phyloP scores from a whole-genome alignment of 2,329 filamentous ascomycete genomes.

The Neofusicoccum laricinum region DNA sequence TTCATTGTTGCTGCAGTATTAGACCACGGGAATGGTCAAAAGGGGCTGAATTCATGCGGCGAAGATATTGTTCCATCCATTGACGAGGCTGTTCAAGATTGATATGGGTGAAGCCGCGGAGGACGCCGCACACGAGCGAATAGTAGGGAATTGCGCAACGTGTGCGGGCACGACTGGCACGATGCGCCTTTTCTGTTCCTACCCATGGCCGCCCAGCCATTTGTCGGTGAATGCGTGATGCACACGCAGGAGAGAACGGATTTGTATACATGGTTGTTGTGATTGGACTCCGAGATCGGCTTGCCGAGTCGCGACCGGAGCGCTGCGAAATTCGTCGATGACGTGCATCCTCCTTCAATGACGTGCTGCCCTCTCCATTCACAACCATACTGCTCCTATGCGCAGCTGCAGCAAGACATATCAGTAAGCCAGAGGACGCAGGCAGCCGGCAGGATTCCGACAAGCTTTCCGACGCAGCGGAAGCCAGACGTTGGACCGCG shows the following conservation, averaged over 20 bases:
- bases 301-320: slow-evolving; percentile 4
- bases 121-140: background rate
- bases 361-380: background rate
- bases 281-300: background rate
- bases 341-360: background rate
- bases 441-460: background rate
- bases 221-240: background rate
- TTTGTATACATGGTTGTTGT: background rate
- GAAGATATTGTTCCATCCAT: no score
- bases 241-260: background rate
- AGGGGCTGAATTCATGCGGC: background rate
- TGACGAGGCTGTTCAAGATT: no score
- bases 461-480: background rate
- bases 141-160: background rate
- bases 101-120: background rate
- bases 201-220: background rate
- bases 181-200: background rate
- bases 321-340: background rate
- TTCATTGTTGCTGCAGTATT: background rate
- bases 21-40: background rate
- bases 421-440: background rate
- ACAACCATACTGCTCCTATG: background rate
- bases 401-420: background rate
- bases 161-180: background rate
- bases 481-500: background rate